Evolutionary conservation across 495 filamentous ascomycete genomes (phyloP).

Genomic region (Xylaria scruposa): DNA sequence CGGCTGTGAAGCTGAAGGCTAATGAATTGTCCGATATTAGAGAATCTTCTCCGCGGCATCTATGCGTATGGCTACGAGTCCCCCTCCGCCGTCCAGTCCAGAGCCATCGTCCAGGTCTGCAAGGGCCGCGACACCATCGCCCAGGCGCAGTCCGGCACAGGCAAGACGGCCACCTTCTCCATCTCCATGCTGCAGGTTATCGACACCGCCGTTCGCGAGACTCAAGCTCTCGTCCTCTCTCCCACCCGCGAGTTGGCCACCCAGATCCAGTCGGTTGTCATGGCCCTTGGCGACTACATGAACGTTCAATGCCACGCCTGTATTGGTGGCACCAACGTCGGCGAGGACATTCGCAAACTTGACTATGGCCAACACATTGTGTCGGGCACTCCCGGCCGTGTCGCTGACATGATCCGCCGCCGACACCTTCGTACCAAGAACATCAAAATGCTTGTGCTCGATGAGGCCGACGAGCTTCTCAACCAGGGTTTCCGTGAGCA

Average conservation of each 20-base stretch:
- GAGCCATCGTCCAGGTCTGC: slow-evolving; percentile 98
- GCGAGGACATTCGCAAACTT: slow-evolving; percentile 95
- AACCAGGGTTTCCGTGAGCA: slow-evolving; percentile 98
- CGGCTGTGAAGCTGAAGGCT: not conserved
- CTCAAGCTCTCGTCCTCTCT: slow-evolving; percentile 94
- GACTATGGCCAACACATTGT: slow-evolving; percentile 98
- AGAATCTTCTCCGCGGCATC: slow-evolving; percentile 94
- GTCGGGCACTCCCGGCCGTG: slow-evolving; percentile 92
- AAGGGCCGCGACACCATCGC: slow-evolving; percentile 98
- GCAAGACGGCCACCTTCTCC: slow-evolving; percentile 98
- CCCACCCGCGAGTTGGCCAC: slow-evolving; percentile 97
- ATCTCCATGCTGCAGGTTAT: slow-evolving; percentile 97
- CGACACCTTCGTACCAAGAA: slow-evolving; percentile 89
- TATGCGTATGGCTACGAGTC: slow-evolving; percentile 99
- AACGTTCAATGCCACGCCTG: slow-evolving; percentile 99
- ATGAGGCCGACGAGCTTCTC: slow-evolving; percentile 91
- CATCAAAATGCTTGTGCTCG: slow-evolving; percentile 99
- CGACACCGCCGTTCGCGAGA: slow-evolving; percentile 82
- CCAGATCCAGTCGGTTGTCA: slow-evolving; percentile 97
- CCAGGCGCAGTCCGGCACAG: slow-evolving; percentile 98
- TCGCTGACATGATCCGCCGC: slow-evolving; percentile 98
- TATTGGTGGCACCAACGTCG: slow-evolving; percentile 96
- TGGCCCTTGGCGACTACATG: slow-evolving; percentile 99
- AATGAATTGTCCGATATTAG: slow-evolving; percentile 41
- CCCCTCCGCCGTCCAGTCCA: slow-evolving; percentile 94